Conservation (phyloP, 2,329 filamentous ascomycete species). For the Bipolaris oryzae region DNA sequence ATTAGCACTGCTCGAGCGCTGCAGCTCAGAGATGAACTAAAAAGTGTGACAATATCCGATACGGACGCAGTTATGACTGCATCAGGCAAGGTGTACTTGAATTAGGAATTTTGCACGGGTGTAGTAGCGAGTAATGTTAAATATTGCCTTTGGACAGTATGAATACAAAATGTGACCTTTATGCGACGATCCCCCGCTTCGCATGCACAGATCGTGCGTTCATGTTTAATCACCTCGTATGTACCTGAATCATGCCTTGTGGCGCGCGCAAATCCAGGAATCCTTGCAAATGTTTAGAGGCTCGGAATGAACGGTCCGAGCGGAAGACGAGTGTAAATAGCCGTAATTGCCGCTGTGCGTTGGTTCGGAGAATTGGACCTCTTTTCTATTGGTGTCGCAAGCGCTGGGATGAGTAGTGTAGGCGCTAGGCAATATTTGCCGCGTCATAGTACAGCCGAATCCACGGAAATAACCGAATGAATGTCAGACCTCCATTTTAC, state of each 20-base stretch:
- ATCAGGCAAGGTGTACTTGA: background rate
- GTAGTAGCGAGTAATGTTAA: background rate
- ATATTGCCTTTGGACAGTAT: background rate
- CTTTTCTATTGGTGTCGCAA: background rate
- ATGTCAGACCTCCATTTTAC: background rate
- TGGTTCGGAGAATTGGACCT: background rate
- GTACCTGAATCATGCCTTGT: background rate
- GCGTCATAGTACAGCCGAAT: too few species aligned
- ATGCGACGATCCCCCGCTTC: background rate
- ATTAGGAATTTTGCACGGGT: background rate
- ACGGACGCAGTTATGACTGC: background rate
- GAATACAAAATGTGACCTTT: background rate
- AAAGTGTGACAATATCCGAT: background rate
- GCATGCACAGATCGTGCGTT: background rate
- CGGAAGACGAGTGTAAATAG: background rate
- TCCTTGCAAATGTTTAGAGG: background rate
- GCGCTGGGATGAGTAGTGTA: slow-evolving; percentile 1
- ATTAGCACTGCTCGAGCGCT: slow-evolving; percentile 1
- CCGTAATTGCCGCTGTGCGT: background rate
- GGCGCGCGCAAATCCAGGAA: background rate
- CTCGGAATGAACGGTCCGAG: background rate
- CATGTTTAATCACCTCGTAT: background rate
- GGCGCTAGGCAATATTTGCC: too few species aligned
- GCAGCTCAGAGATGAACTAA: slow-evolving; percentile 8
- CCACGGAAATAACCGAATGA: background rate